Evolutionary conservation across 2,329 filamentous ascomycete species (phyloP), one percentile per base, ranked within the genome.

Genomic region (Paracorniculantispora psalliotae): DNA sequence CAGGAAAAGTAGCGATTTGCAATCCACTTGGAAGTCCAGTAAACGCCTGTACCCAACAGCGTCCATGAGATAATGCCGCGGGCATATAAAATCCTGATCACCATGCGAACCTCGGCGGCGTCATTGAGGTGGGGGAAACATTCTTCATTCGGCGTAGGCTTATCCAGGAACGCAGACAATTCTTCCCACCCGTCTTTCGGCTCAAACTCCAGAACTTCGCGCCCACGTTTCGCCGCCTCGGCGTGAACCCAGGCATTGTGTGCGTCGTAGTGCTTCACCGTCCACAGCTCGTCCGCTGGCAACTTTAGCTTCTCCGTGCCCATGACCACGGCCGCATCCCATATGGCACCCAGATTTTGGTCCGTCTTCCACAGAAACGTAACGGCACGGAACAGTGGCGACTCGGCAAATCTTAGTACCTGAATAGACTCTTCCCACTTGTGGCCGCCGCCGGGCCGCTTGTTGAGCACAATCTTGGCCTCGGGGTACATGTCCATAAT

Each of bases 131-230:
- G 63, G 2, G 72, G 70, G 63, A 77, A 77, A 2, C 68, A 61
- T 39, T 65, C 61, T 5, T 62, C 64, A 19, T 67, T 59, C 1
- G 75, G 73, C 3, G 73, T 64, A 8, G 69, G 63, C 37, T 68
- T 70, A 3, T 65, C 71, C 41, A 77, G 53, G 51, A 78, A 77
- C 58, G 69, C 61, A 62, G 76, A 79, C 25, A 81, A 65, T 9
- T 73, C 73, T 35, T 67, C 70, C 77, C 77, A 80, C 0, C 75
- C 76, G 35, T 78, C 71, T 52, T 71, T 64, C 0, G 68, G 65
- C 52, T 67, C 64, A 52, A 67, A 70, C 15, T 65, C 59, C 1
- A 70, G 57, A 0, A 70, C 59, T 43, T 64, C 57, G 0, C 68
- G 68, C 3, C 67, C 67, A 2, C 70, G 62, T 57, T 67, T 69